A percentile compares a stretch with the other conserved stretches of the same genome.
phyloP scores from a whole-genome alignment of 176 grass and related monocot species.

The Hordeum marinum region DNA sequence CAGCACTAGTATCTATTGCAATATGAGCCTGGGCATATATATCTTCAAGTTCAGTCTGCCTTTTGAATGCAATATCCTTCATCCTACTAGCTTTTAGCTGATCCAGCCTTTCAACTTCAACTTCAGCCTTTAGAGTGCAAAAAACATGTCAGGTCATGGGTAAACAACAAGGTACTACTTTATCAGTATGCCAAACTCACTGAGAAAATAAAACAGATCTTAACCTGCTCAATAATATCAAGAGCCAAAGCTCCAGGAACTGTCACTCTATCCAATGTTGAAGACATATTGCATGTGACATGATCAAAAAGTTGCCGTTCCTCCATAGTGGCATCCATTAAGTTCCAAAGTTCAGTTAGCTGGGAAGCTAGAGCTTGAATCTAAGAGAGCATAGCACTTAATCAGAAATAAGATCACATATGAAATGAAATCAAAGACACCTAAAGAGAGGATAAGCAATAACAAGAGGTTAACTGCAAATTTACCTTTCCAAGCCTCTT shows the following conservation, averaged over 20 bases:
- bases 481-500: slow-evolving; percentile 79
- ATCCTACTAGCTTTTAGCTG: slow-evolving; percentile 83
- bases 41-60: slow-evolving; percentile 84
- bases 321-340: slow-evolving; percentile 72
- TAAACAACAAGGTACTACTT: neutral
- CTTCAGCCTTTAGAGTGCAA: slow-evolving; percentile 47
- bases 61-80: slow-evolving; percentile 94
- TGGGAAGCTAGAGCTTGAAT: slow-evolving; percentile 80
- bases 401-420: slow-evolving; percentile 12
- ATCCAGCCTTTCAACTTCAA: slow-evolving; percentile 87
- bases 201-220: slow-evolving; percentile 22
- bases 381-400: slow-evolving; percentile 42
- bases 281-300: slow-evolving; percentile 61
- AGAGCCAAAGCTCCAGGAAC: slow-evolving; percentile 70
- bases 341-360: slow-evolving; percentile 85
- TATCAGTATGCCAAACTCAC: neutral
- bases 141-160: neutral
- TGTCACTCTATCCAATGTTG: slow-evolving; percentile 68
- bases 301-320: slow-evolving; percentile 60
- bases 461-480: slow-evolving; percentile 3
- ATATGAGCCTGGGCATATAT: slow-evolving; percentile 77
- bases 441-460: neutral
- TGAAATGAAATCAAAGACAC: slow-evolving; percentile 16
- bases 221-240: slow-evolving; percentile 76
- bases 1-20: slow-evolving; percentile 51